Evolutionary conservation across 139 green algal genomes (phyloP).

Genomic region (Astrephomene gubernaculifera): DNA sequence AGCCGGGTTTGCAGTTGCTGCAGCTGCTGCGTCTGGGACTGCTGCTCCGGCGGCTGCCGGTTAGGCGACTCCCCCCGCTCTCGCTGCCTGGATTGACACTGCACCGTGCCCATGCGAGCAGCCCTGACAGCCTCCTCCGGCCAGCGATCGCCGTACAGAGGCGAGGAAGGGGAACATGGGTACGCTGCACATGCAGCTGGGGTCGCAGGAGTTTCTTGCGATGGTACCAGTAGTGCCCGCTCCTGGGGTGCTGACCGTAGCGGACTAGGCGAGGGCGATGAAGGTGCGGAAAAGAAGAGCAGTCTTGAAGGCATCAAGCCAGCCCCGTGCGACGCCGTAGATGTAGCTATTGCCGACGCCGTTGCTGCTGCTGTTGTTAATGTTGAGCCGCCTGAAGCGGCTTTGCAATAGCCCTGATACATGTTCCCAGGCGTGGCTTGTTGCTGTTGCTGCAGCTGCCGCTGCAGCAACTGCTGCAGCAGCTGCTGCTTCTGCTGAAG

Average conservation of each 20-base stretch:
- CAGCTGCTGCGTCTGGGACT: background rate
- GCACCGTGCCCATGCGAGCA: slow-evolving; percentile 9
- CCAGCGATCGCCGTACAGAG: too few relatives aligned
- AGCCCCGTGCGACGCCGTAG: background rate
- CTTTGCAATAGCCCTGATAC: too few relatives aligned
- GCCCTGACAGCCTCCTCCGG: background rate
- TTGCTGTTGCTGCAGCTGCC: background rate
- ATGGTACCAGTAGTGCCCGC: too few relatives aligned
- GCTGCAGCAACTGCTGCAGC: background rate
- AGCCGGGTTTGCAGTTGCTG: background rate
- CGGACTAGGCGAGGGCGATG: background rate
- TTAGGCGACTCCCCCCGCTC: background rate
- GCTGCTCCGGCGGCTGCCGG: background rate
- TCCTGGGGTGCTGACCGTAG: too few relatives aligned
- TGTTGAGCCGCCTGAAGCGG: background rate
- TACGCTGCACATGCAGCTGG: too few relatives aligned
- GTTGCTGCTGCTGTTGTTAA: background rate
- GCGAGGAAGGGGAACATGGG: too few relatives aligned
- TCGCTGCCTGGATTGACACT: background rate
- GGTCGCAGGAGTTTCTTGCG: too few relatives aligned
- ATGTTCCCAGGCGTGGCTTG: background rate
- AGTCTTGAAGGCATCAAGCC: too few relatives aligned
- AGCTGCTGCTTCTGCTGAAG: background rate
- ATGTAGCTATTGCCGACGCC: background rate
- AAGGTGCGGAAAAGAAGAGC: too few relatives aligned